Evolutionary conservation across 75 land plant species (phyloP).

Genomic region (Azolla pinnata): DNA sequence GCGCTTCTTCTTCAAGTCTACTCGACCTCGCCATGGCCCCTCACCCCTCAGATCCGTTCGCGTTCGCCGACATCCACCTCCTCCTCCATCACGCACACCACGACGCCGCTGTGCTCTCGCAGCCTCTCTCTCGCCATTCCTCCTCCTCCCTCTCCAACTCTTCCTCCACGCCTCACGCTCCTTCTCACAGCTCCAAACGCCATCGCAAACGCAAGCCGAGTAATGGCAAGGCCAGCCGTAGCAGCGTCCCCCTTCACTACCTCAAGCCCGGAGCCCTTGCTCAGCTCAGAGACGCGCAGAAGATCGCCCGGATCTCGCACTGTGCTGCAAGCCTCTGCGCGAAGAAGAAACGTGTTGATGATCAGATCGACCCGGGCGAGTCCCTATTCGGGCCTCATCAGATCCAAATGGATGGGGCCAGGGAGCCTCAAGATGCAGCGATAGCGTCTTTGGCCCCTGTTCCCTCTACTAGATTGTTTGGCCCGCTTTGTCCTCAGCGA

Average conservation of each 20-base stretch:
- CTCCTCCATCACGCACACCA: neutral
- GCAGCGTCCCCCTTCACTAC: constrained; percentile 11
- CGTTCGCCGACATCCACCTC: neutral
- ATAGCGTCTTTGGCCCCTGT: constrained; percentile 8
- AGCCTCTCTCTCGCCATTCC: neutral
- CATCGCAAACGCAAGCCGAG: neutral
- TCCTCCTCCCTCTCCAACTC: neutral
- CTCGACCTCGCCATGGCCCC: too few relatives aligned
- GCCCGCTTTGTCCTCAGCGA: constrained; percentile 22
- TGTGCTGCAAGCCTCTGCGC: constrained; percentile 29
- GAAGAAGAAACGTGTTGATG: constrained; percentile 41
- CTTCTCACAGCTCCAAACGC: neutral
- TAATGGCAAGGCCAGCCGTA: neutral
- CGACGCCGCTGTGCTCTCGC: neutral
- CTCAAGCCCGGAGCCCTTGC: constrained; percentile 65
- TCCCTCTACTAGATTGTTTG: constrained; percentile 10
- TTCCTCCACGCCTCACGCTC: neutral
- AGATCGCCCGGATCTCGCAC: neutral
- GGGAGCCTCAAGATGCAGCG: neutral
- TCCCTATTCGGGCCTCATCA: neutral
- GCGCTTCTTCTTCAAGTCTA: too few relatives aligned
- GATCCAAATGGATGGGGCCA: neutral
- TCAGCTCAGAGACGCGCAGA: constrained; percentile 39
- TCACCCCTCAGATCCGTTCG: constrained; percentile 1
- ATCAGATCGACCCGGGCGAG: too few relatives aligned